phyloP scores from a whole-genome alignment of 169 alveolate species.

The Theileria annulata region DNA sequence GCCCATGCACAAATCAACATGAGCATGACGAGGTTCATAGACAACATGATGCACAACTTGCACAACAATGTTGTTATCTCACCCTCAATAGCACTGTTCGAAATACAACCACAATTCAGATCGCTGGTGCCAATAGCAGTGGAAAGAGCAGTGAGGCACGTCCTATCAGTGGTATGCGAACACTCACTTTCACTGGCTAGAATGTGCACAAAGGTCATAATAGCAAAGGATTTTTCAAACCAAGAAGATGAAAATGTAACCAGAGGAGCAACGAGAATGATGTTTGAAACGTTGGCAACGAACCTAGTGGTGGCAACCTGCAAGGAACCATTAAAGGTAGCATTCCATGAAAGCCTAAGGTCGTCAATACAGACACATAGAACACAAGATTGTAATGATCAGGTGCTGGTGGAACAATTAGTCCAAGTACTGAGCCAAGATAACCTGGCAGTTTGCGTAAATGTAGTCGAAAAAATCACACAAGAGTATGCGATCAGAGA shows the following conservation, averaged over 20 bases:
- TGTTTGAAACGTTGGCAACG: slow-evolving; percentile 91
- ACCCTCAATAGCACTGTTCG: slow-evolving; percentile 87
- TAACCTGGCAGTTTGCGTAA: slow-evolving; percentile 93
- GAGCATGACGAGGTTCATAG: slow-evolving; percentile 24
- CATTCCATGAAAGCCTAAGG: slow-evolving; percentile 88
- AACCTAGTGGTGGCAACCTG: slow-evolving; percentile 95
- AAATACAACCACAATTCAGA: slow-evolving; percentile 84
- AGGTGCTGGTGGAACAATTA: slow-evolving; percentile 86
- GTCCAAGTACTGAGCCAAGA: slow-evolving; percentile 88
- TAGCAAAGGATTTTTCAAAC: slow-evolving; percentile 93
- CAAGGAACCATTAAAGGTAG: slow-evolving; percentile 91
- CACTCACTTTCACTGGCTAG: slow-evolving; percentile 94
- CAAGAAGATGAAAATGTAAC: slow-evolving; percentile 90
- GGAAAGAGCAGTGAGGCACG: slow-evolving; percentile 92
- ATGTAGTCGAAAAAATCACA: slow-evolving; percentile 90
- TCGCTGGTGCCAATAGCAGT: slow-evolving; percentile 92
- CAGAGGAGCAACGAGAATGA: slow-evolving; percentile 88
- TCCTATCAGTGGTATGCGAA: slow-evolving; percentile 88
- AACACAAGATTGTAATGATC: slow-evolving; percentile 82
- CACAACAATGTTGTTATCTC: slow-evolving; percentile 77
- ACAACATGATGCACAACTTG: slow-evolving; percentile 25
- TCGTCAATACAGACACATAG: slow-evolving; percentile 81
- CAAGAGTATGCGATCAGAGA: slow-evolving; percentile 90
- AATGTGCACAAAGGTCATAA: slow-evolving; percentile 92
- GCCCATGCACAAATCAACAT: slow-evolving; percentile 16